Percentiles rank a stretch among this genome's conserved stretches.
These are phyloP conservation scores for Neurospora sp. DNA, from an alignment of 495 filamentous ascomycete species.

Conservation along the genomic window DNA sequence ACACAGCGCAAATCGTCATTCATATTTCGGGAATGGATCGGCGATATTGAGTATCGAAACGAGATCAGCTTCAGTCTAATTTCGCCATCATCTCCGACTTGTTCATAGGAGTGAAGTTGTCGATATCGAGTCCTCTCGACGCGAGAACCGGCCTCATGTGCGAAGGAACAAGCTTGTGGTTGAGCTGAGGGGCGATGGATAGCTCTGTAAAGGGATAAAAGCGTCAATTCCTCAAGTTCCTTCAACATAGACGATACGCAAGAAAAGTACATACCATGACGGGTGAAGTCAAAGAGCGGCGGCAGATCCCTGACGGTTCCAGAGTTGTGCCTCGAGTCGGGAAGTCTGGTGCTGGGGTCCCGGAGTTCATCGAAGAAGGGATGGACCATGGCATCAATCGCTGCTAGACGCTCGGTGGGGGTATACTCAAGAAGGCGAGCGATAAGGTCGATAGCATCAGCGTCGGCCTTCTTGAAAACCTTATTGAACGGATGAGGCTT, in stretches of 20 bases:
- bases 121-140: conserved; percentile 75
- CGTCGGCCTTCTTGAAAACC: conserved; percentile 91
- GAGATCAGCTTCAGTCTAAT: conserved; percentile 61
- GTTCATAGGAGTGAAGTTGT: conserved; percentile 82
- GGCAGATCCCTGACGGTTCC: conserved; percentile 70
- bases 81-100: conserved; percentile 97
- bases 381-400: conserved; percentile 95
- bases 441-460: conserved; percentile 90
- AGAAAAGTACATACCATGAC: conserved; percentile 61
- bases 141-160: conserved; percentile 68
- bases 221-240: not conserved
- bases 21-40: conserved; percentile 3
- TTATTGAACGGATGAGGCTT: conserved; percentile 99
- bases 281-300: conserved; percentile 82
- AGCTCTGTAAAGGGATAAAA: conserved; percentile 52
- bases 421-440: conserved; percentile 92
- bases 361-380: conserved; percentile 97
- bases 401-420: conserved; percentile 86
- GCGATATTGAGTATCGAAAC: conserved; percentile 5
- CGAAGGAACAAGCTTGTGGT: conserved; percentile 73
- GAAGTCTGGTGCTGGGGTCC: conserved; percentile 76
- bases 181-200: conserved; percentile 82
- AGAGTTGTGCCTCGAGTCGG: conserved; percentile 84
- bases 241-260: not conserved
- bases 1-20: conserved; percentile 15